Evolutionary conservation across 257 asterid species (phyloP).

Genomic region (Gardenia jasminoides): DNA sequence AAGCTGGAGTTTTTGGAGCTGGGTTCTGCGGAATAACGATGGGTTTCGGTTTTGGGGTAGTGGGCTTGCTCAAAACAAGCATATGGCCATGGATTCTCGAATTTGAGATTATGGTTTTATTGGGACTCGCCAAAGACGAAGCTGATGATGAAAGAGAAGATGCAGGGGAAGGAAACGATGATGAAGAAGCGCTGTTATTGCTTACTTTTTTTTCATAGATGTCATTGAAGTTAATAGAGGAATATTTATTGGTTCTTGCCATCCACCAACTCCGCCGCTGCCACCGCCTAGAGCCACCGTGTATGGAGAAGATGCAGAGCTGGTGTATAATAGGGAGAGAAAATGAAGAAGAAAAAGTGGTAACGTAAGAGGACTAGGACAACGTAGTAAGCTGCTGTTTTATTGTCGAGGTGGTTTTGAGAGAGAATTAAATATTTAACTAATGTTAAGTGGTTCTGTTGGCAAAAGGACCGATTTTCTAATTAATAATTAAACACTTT

Average conservation of each 20-base stretch:
- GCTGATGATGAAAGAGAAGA: conserved; percentile 5
- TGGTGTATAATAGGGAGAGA: background rate
- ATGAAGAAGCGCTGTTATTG: conserved; percentile 22
- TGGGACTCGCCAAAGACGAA: conserved; percentile 29
- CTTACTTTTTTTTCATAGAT: conserved; percentile 60
- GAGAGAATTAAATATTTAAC: background rate
- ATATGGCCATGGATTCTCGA: conserved; percentile 82
- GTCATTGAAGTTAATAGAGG: conserved; percentile 76
- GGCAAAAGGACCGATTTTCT: background rate
- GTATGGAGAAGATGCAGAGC: conserved; percentile 21
- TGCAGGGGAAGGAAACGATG: background rate
- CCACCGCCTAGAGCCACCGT: conserved; percentile 49
- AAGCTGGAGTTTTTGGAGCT: conserved; percentile 13
- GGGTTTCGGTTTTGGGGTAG: conserved; percentile 56
- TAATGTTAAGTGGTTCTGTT: background rate
- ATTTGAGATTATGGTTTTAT: conserved; percentile 43
- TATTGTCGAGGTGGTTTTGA: background rate
- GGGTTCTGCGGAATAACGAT: conserved; percentile 29
- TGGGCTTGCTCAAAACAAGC: conserved; percentile 75
- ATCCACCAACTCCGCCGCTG: conserved; percentile 57
- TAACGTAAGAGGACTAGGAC: no score
- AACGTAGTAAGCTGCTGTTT: background rate
- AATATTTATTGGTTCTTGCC: conserved; percentile 82
- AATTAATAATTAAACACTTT: background rate
- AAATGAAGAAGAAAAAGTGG: background rate